phyloP scores from a whole-genome alignment of 176 grass and related monocot species.

The Panicum miliaceum region DNA sequence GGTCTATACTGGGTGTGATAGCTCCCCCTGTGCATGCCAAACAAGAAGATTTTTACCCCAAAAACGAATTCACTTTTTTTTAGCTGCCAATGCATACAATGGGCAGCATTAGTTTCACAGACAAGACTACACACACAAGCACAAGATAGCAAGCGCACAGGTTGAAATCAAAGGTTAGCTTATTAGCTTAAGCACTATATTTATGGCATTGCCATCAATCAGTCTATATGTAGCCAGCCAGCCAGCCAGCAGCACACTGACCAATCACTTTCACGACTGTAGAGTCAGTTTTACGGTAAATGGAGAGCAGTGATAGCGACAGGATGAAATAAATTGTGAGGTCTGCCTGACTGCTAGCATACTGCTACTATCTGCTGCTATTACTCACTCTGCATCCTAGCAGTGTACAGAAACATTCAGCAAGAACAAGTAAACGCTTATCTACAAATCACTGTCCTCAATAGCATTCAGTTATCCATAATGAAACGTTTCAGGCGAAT shows the following conservation, averaged over 20 bases:
- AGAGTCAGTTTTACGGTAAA: slow-evolving; percentile 36
- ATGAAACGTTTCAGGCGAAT: not conserved
- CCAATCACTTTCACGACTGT: slow-evolving; percentile 8
- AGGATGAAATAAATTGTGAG: slow-evolving; percentile 39
- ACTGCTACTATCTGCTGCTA: slow-evolving; percentile 31
- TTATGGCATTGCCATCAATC: not conserved
- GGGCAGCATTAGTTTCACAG: not conserved
- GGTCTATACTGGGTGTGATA: not conserved
- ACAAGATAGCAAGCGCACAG: slow-evolving; percentile 3
- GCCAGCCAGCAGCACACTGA: slow-evolving; percentile 5
- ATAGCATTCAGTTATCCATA: slow-evolving; percentile 12
- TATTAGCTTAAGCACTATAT: slow-evolving; percentile 12
- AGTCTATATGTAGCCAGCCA: slow-evolving; percentile 15
- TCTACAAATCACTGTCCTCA: not conserved
- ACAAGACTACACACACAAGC: not conserved
- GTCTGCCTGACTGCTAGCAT: slow-evolving; percentile 24
- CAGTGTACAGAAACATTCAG: slow-evolving; percentile 35
- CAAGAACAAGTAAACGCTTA: slow-evolving; percentile 16
- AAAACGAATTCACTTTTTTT: not conserved
- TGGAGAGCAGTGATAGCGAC: slow-evolving; percentile 31
- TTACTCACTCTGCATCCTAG: not conserved
- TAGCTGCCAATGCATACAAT: not conserved
- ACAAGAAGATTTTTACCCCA: not conserved
- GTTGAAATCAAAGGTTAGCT: slow-evolving; percentile 8
- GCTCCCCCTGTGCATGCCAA: slow-evolving; percentile 20